Percentiles rank a stretch among this genome's conserved stretches.
phyloP scores from a whole-genome alignment of 768 basidiomycete species.

The Boletus tomentosulus region DNA sequence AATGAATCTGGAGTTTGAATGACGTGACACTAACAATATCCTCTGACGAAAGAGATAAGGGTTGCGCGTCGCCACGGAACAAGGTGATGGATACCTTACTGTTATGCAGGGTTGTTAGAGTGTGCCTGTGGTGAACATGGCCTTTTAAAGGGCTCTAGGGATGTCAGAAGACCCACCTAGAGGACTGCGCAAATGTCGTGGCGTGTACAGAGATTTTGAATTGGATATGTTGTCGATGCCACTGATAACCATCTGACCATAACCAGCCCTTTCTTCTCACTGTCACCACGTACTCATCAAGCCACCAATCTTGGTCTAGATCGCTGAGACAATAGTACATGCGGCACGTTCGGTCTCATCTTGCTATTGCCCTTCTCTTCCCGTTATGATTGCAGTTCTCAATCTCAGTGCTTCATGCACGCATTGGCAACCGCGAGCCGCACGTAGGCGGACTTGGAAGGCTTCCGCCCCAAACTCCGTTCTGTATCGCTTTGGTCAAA shows the following conservation, averaged over 20 bases:
- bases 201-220: slow-evolving; percentile 8
- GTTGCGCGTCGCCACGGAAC: slow-evolving; percentile 6
- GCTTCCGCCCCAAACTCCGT: slow-evolving; percentile 57
- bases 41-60: slow-evolving; percentile 1
- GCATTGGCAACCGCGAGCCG: slow-evolving; percentile 55
- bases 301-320: slow-evolving; percentile 1
- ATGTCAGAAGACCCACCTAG: neutral
- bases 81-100: slow-evolving; percentile 9
- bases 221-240: neutral
- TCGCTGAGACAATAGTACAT: neutral
- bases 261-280: slow-evolving; percentile 12
- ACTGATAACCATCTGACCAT: slow-evolving; percentile 5
- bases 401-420: slow-evolving; percentile 65
- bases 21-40: slow-evolving; percentile 15
- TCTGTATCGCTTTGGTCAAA: slow-evolving; percentile 61
- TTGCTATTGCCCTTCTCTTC: slow-evolving; percentile 1
- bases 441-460: slow-evolving; percentile 51
- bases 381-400: slow-evolving; percentile 29
- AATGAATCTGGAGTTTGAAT: slow-evolving; percentile 17
- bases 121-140: neutral
- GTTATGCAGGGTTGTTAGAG: neutral
- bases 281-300: slow-evolving; percentile 1
- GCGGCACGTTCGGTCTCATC: neutral
- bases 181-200: neutral
- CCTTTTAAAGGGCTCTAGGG: slow-evolving; percentile 1